These are phyloP conservation scores for Cyberlindnera meyerae DNA, from an alignment of 805 yeast species.

Conservation along the genomic window DNA sequence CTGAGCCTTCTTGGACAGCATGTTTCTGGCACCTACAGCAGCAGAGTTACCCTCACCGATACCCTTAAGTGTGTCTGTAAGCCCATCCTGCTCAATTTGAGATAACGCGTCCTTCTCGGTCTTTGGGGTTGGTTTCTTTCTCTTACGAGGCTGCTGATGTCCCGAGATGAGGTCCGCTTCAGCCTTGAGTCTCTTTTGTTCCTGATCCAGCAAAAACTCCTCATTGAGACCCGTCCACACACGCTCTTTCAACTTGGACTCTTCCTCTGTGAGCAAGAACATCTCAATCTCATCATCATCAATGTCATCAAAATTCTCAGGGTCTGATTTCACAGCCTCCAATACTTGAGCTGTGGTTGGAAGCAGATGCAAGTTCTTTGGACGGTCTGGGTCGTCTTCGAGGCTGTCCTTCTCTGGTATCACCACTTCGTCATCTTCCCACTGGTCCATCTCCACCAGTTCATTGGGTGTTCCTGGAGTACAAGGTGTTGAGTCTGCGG, in stretches of 20 bases:
- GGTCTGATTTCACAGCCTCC: slow-evolving; percentile 51
- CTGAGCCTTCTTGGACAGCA: slow-evolving; percentile 70
- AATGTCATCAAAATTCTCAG: slow-evolving; percentile 63
- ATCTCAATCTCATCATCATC: slow-evolving; percentile 77
- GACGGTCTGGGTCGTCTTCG: slow-evolving; percentile 39
- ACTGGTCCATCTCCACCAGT: slow-evolving; percentile 11
- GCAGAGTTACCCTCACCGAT: slow-evolving; percentile 47
- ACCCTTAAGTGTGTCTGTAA: slow-evolving; percentile 41
- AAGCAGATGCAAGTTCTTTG: slow-evolving; percentile 48
- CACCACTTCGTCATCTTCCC: slow-evolving; percentile 8
- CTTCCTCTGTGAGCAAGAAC: slow-evolving; percentile 61
- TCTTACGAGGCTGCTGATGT: slow-evolving; percentile 51
- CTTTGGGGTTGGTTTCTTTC: slow-evolving; percentile 33
- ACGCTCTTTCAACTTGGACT: slow-evolving; percentile 66
- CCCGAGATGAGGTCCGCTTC: slow-evolving; percentile 90
- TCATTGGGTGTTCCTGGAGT: slow-evolving; percentile 1
- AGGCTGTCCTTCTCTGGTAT: slow-evolving; percentile 9
- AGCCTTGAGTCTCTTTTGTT: slow-evolving; percentile 70
- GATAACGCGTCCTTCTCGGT: slow-evolving; percentile 30
- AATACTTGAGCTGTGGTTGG: slow-evolving; percentile 58
- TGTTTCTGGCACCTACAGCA: slow-evolving; percentile 71
- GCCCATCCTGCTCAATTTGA: slow-evolving; percentile 28
- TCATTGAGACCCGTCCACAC: slow-evolving; percentile 89
- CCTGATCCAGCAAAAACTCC: slow-evolving; percentile 81
- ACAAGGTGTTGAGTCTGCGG: not conserved